Percentiles rank a stretch among this genome's conserved stretches.
phyloP scores from a whole-genome alignment of 2,329 filamentous ascomycete species.

The Fusarium coffeatum region DNA sequence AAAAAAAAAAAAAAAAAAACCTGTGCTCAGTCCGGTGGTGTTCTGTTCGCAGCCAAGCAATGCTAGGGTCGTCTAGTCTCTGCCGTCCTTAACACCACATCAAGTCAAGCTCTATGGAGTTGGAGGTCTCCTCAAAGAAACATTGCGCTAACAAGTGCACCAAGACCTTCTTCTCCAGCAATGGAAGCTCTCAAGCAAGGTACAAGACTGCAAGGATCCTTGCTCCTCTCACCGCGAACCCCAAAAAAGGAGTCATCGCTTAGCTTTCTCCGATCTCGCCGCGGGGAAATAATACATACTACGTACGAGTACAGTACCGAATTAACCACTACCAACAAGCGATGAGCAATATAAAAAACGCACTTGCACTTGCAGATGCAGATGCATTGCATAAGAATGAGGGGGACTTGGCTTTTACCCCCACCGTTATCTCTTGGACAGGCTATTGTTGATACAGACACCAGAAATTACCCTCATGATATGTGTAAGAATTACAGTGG shows the following conservation, averaged over 20 bases:
- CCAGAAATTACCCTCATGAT: slow-evolving; percentile 40
- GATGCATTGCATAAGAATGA: slow-evolving; percentile 17
- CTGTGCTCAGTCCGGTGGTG: neutral
- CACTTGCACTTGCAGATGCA: slow-evolving; percentile 16
- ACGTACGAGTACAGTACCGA: neutral
- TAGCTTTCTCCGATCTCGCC: slow-evolving; percentile 46
- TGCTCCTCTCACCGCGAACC: slow-evolving; percentile 25
- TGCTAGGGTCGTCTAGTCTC: slow-evolving; percentile 9
- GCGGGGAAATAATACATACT: slow-evolving; percentile 15
- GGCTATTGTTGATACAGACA: slow-evolving; percentile 30
- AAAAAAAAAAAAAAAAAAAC: neutral
- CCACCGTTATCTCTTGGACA: slow-evolving; percentile 38
- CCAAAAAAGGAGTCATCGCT: slow-evolving; percentile 42
- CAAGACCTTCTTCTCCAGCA: slow-evolving; percentile 43
- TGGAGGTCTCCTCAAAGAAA: slow-evolving; percentile 24
- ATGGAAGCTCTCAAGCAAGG: slow-evolving; percentile 41
- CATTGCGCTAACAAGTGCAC: slow-evolving; percentile 37
- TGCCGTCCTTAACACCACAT: slow-evolving; percentile 32
- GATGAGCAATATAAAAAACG: slow-evolving; percentile 29
- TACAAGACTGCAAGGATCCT: slow-evolving; percentile 11
- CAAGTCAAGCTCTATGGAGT: slow-evolving; percentile 35
- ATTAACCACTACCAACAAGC: slow-evolving; percentile 9
- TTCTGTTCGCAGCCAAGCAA: slow-evolving; percentile 38
- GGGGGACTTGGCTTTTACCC: slow-evolving; percentile 21
- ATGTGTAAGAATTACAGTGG: slow-evolving; percentile 41